phyloP scores from a whole-genome alignment of 345 rosid species.

The Arabis alpina region DNA sequence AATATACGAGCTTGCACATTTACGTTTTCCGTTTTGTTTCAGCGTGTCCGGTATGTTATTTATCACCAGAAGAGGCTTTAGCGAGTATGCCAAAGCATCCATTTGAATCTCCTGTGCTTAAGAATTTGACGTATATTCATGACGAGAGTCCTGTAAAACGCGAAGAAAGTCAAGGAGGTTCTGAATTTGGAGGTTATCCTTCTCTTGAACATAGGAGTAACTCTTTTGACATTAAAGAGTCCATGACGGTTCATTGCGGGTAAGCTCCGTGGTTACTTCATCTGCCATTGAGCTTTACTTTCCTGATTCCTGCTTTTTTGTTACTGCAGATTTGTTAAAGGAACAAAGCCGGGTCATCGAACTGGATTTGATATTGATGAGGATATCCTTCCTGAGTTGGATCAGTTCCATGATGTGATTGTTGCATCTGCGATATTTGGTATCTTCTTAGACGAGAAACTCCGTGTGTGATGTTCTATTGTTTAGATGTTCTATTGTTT shows the following conservation, averaged over 20 bases:
- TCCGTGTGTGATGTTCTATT: background rate
- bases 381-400: constrained; percentile 65
- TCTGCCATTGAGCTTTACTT: background rate
- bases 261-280: constrained; percentile 21
- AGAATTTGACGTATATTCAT: constrained; percentile 59
- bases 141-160: constrained; percentile 60
- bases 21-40: constrained; percentile 13
- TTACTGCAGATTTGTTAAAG: constrained; percentile 66
- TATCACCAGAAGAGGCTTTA: constrained; percentile 73
- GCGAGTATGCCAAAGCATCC: constrained; percentile 69
- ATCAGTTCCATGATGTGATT: constrained; percentile 65
- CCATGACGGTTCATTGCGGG: constrained; percentile 94
- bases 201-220: constrained; percentile 66
- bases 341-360: constrained; percentile 65
- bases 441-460: constrained; percentile 40
- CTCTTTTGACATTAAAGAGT: constrained; percentile 69
- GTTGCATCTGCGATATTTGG: constrained; percentile 96
- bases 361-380: constrained; percentile 90
- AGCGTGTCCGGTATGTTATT: constrained; percentile 91
- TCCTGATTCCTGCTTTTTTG: background rate
- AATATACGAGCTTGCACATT: background rate
- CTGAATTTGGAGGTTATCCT: constrained; percentile 90
- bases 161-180: constrained; percentile 71
- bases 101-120: constrained; percentile 62
- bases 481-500: background rate